Conservation (phyloP, 257 asterid genomes). For the Ballota nigra region DNA sequence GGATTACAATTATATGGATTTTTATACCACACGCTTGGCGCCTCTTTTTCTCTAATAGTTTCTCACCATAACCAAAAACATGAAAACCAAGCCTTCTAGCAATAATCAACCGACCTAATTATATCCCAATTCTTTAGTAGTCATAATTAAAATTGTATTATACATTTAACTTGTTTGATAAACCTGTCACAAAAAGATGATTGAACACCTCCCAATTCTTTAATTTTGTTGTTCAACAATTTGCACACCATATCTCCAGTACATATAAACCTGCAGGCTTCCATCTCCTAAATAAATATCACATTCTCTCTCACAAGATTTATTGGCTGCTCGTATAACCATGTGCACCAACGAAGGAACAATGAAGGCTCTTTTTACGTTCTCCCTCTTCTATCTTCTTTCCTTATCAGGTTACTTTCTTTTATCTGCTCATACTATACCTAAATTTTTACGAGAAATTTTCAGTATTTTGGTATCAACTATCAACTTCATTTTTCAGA, state of each 20-base stretch:
- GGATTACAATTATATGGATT: background rate
- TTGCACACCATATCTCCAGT: constrained; percentile 7
- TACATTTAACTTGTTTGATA: too few species aligned
- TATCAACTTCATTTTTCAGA: too few species aligned
- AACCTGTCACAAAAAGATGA: too few species aligned
- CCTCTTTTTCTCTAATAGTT: constrained; percentile 2
- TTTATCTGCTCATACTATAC: background rate
- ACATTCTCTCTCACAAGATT: background rate
- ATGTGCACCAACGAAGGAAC: constrained; percentile 25
- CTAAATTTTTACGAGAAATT: too few species aligned
- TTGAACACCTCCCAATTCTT: constrained; percentile 6
- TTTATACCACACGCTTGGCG: constrained; percentile 10
- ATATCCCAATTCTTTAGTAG: background rate
- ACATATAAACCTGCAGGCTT: constrained; percentile 7
- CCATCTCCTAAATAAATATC: background rate
- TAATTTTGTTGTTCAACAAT: constrained; percentile 36
- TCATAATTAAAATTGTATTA: too few species aligned
- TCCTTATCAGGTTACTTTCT: constrained; percentile 42
- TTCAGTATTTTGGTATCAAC: too few species aligned
- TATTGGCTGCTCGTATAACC: background rate
- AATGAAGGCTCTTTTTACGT: constrained; percentile 15
- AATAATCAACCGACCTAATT: background rate
- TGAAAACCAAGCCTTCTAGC: constrained; percentile 15
- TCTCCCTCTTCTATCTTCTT: constrained; percentile 36
- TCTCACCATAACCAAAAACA: constrained; percentile 6